These are phyloP conservation scores for Rutstroemia sydowiana DNA, from an alignment of 2,329 filamentous ascomycete genomes.

Conservation along the genomic window DNA sequence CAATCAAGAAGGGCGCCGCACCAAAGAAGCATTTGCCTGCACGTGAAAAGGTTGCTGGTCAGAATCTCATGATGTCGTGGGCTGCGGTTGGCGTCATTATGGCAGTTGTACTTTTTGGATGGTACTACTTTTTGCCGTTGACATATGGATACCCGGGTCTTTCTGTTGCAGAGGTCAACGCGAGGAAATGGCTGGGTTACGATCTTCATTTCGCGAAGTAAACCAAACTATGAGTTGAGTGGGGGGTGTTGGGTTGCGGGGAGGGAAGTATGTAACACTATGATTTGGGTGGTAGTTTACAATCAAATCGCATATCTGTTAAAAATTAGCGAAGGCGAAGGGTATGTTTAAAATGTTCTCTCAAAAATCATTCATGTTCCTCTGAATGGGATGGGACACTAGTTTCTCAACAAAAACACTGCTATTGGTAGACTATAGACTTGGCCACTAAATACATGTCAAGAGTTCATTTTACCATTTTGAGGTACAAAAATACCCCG, in stretches of 20 bases:
- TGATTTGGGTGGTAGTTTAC: slow-evolving; percentile 49
- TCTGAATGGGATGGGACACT: background rate
- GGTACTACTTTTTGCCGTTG: slow-evolving; percentile 89
- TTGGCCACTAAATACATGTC: too few species aligned
- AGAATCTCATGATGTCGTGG: slow-evolving; percentile 75
- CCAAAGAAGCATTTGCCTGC: slow-evolving; percentile 63
- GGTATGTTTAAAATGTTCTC: background rate
- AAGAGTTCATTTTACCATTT: too few species aligned
- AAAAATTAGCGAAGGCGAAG: slow-evolving; percentile 57
- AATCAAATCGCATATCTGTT: slow-evolving; percentile 45
- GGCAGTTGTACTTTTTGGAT: slow-evolving; percentile 61
- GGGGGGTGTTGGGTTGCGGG: background rate
- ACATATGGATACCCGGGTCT: slow-evolving; percentile 94
- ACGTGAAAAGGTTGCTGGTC: slow-evolving; percentile 69
- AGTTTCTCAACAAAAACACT: background rate
- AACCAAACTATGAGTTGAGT: background rate
- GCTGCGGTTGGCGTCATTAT: slow-evolving; percentile 67
- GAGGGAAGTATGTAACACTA: slow-evolving; percentile 5
- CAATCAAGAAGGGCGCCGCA: slow-evolving; percentile 37
- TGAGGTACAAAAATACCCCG: too few species aligned
- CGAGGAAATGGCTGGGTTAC: slow-evolving; percentile 93
- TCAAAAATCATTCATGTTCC: background rate
- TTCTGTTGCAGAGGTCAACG: slow-evolving; percentile 66
- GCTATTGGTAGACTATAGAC: too few species aligned
- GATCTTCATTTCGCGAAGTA: slow-evolving; percentile 98